These are phyloP conservation scores for Aspergillus arachidicola DNA, from an alignment of 2,329 filamentous ascomycete species.

Conservation along the genomic window DNA sequence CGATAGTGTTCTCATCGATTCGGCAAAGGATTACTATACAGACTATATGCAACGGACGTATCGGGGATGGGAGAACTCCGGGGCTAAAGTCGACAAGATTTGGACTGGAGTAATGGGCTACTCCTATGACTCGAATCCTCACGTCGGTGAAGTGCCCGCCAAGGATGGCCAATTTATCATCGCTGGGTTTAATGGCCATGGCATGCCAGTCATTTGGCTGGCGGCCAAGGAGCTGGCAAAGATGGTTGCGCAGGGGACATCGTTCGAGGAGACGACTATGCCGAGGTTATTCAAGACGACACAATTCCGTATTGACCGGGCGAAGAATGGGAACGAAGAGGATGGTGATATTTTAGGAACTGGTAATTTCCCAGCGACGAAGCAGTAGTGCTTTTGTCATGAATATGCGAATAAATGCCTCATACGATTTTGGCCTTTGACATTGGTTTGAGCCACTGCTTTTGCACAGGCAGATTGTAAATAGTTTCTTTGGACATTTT, in stretches of 20 bases:
- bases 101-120: conserved; percentile 55
- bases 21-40: conserved; percentile 44
- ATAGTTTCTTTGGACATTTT: too few relatives aligned
- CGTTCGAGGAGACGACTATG: conserved; percentile 31
- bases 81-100: conserved; percentile 28
- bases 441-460: background rate
- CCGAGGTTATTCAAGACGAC: conserved; percentile 35
- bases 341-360: conserved; percentile 32
- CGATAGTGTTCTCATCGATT: conserved; percentile 53
- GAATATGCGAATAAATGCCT: background rate
- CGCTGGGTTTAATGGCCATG: conserved; percentile 67
- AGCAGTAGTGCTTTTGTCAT: background rate
- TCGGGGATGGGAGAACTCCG: conserved; percentile 38
- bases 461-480: background rate
- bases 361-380: conserved; percentile 11
- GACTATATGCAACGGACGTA: conserved; percentile 40
- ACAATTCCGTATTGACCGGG: conserved; percentile 26
- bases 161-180: conserved; percentile 56
- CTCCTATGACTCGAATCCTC: conserved; percentile 53
- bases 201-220: conserved; percentile 66
- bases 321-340: conserved; percentile 23
- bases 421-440: background rate
- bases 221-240: conserved; percentile 59
- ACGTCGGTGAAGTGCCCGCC: conserved; percentile 54
- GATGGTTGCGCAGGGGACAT: conserved; percentile 49